These are phyloP conservation scores for Crepidotus variabilis DNA, from an alignment of 768 basidiomycete genomes.

Conservation along the genomic window DNA sequence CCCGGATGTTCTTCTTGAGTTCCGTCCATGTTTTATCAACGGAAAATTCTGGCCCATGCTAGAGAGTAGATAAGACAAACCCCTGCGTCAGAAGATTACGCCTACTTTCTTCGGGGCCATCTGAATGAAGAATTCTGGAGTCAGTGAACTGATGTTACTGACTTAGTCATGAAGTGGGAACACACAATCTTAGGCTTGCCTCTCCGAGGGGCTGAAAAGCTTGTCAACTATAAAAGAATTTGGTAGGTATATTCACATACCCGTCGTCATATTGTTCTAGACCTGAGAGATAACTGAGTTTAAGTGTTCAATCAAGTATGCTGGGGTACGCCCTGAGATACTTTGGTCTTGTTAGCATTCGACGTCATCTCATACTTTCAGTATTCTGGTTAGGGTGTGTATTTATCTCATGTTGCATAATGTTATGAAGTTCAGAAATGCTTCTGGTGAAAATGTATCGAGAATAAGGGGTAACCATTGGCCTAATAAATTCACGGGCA, in stretches of 20 bases:
- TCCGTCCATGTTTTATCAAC: conserved; percentile 81
- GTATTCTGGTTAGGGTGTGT: not conserved
- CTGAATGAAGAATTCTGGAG: conserved; percentile 19
- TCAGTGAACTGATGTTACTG: not conserved
- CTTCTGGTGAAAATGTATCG: not conserved
- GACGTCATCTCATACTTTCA: not conserved
- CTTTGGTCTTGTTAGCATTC: not conserved
- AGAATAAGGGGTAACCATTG: too few relatives aligned
- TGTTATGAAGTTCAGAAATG: not conserved
- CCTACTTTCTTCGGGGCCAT: conserved; percentile 45
- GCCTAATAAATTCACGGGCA: too few relatives aligned
- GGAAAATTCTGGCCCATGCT: conserved; percentile 77
- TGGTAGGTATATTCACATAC: conserved; percentile 10
- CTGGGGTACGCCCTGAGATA: not conserved
- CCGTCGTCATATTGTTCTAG: conserved; percentile 18
- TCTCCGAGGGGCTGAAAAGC: conserved; percentile 28
- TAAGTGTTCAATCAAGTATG: not conserved
- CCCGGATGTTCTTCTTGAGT: conserved; percentile 80
- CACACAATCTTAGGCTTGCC: conserved; percentile 45
- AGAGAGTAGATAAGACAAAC: conserved; percentile 2
- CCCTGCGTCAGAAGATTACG: not conserved
- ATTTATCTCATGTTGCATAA: too few relatives aligned
- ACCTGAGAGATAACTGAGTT: too few relatives aligned
- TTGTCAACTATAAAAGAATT: too few relatives aligned
- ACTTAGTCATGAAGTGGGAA: conserved; percentile 9